Evolutionary conservation across 495 filamentous ascomycete species (phyloP).

Genomic region (Aspergillus kassunensis): DNA sequence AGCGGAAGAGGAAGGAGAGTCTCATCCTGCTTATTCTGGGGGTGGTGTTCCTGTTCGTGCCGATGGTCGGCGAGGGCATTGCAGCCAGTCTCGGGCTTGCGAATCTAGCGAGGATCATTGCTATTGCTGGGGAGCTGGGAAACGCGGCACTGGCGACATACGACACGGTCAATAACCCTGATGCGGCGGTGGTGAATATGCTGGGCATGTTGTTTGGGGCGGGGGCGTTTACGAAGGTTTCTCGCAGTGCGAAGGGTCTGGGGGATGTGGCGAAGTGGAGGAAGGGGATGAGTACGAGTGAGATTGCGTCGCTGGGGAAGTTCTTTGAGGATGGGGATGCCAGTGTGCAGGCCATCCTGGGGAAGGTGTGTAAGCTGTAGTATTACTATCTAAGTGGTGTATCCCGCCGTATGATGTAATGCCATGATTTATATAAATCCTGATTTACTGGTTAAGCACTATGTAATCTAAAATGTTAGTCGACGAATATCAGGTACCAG

Average conservation of each 20-base stretch:
- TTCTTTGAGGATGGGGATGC: neutral
- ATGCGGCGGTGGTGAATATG: neutral
- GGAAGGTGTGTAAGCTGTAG: slow-evolving; percentile 4
- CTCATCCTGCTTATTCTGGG: neutral
- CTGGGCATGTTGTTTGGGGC: slow-evolving; percentile 4
- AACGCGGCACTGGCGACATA: neutral
- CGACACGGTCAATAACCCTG: neutral
- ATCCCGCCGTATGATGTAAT: no score
- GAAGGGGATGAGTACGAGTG: neutral
- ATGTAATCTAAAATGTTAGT: no score
- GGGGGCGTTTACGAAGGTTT: neutral
- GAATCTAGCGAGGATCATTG: neutral
- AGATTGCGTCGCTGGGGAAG: neutral
- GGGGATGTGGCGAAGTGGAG: neutral
- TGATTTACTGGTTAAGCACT: no score
- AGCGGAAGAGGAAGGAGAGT: neutral
- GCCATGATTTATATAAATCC: no score
- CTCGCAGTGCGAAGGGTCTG: neutral
- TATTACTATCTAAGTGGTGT: no score
- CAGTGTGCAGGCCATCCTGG: neutral
- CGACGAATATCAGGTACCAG: no score
- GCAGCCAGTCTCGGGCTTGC: neutral
- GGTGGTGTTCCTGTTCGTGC: neutral
- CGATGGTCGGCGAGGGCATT: neutral
- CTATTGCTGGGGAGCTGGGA: neutral